These are phyloP conservation scores for Ustilago trichophora DNA, from an alignment of 1,284 basidiomycete species.

Conservation along the genomic window DNA sequence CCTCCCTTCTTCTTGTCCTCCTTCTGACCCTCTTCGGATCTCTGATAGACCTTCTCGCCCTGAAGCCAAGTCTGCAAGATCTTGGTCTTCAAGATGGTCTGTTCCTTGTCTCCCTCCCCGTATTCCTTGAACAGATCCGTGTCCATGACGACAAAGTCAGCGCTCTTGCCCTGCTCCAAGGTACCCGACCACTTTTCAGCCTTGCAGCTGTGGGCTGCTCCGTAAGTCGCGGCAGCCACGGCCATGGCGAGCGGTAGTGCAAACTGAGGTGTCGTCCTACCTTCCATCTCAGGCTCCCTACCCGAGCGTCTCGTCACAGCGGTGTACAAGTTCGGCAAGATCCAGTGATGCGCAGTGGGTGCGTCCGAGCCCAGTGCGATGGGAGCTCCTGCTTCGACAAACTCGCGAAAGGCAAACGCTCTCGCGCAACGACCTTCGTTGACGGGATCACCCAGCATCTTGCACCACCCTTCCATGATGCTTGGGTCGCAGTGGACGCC, in stretches of 20 bases:
- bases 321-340: slow-evolving; percentile 42
- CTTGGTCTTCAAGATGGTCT: slow-evolving; percentile 31
- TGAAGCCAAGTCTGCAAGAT: slow-evolving; percentile 45
- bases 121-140: slow-evolving; percentile 40
- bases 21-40: no score
- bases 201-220: slow-evolving; percentile 44
- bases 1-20: no score
- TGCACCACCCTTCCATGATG: slow-evolving; percentile 42
- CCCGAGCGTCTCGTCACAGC: slow-evolving; percentile 38
- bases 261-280: slow-evolving; percentile 40
- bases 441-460: slow-evolving; percentile 27
- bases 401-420: slow-evolving; percentile 45
- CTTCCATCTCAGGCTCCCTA: slow-evolving; percentile 19
- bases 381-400: slow-evolving; percentile 40
- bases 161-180: slow-evolving; percentile 37
- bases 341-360: slow-evolving; percentile 37
- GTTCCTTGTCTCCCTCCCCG: slow-evolving; percentile 23
- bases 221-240: slow-evolving; percentile 34
- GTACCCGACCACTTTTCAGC: slow-evolving; percentile 33
- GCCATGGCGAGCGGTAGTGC: slow-evolving; percentile 43
- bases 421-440: slow-evolving; percentile 37
- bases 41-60: no score
- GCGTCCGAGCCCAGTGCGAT: slow-evolving; percentile 39
- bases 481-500: slow-evolving; percentile 43
- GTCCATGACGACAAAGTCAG: slow-evolving; percentile 47